phyloP scores from a whole-genome alignment of 345 rosid species.

The Raphanus raphanistrum region DNA sequence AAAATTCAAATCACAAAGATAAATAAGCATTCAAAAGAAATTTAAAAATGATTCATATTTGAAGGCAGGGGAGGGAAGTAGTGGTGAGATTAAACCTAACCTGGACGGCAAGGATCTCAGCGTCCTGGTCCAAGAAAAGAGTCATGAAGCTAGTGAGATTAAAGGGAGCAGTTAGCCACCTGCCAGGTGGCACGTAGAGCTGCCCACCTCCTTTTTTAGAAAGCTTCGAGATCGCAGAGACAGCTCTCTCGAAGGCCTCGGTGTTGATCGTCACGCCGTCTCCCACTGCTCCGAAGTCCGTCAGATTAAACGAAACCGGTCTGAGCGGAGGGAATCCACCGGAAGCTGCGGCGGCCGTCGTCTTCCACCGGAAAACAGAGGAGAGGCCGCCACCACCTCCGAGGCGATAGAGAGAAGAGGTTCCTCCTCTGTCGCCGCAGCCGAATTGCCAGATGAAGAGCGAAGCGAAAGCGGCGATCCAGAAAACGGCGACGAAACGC shows the following conservation, averaged over 20 bases:
- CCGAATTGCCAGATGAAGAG: conserved; percentile 78
- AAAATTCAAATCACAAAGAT: too few species aligned
- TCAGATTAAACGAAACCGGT: conserved; percentile 64
- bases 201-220: conserved; percentile 80
- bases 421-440: conserved; percentile 4
- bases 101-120: conserved; percentile 86
- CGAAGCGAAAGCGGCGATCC: conserved; percentile 77
- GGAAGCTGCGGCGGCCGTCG: not conserved
- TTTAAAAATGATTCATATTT: too few species aligned
- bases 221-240: conserved; percentile 70
- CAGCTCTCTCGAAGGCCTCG: conserved; percentile 80
- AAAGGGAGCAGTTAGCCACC: conserved; percentile 94
- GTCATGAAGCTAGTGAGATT: conserved; percentile 93
- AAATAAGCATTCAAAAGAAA: too few species aligned
- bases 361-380: conserved; percentile 43
- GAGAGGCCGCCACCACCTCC: conserved; percentile 34
- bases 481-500: conserved; percentile 66
- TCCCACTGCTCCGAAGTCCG: conserved; percentile 90
- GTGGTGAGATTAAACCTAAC: conserved; percentile 34
- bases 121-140: conserved; percentile 71
- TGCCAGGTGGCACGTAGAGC: conserved; percentile 89
- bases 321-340: conserved; percentile 48
- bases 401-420: conserved; percentile 19
- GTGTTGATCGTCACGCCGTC: conserved; percentile 86
- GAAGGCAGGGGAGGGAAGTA: too few species aligned